Base-by-base conservation (phyloP, 164 flowering plant species). In the Aristolochia contorta region DNA sequence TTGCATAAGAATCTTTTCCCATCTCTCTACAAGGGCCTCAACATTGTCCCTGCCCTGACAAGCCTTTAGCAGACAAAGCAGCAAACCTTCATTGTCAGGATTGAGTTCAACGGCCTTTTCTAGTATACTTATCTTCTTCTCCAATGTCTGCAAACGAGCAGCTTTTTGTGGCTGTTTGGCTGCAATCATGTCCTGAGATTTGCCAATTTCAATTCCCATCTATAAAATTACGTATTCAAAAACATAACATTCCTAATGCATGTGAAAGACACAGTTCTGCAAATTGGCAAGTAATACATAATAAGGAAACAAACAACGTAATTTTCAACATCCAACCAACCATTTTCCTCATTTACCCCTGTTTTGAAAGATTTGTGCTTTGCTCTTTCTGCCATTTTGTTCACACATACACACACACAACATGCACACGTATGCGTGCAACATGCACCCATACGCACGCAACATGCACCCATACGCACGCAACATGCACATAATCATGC, bases 101-200 rank as follows among this genome's bases (percentile, higher is more conserved):
- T 93, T 93, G 23, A 93, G 80, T 77, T 90, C 89, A 54, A 62
- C 62, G 14, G 97, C 97, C 75, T 88, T 90, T 80, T 90, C 97
- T 62, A 88, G 72, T 67, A 93, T 86, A 65, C 97, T 88, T 41
- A 93, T 84, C 79, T 93, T 90, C 81, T 85, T 90, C 67, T 88
- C 97, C 60, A 93, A 84, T 19, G 79, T 85, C 76, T 93, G 99
- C 72, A 90, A 69, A 21, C 99, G 92, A 70, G 91, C 99, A 64
- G 81, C 95, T 78, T 85, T 93, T 61, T 82, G 88, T 8, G 81
- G 77, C 61, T 88, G 96, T 86, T 58, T 88, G 69, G 74, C 77
- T 13, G 91, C 84, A 61, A 90, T 77, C 67, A 64, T 84, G 61
- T 93, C 99, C 75, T 93, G 95, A 61, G 8, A 14, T 52, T 58